A percentile compares a stretch with the other conserved stretches of the same genome.
These are phyloP conservation scores for Sporisorium exsertum DNA, from an alignment of 1,284 basidiomycete species.

Conservation along the genomic window DNA sequence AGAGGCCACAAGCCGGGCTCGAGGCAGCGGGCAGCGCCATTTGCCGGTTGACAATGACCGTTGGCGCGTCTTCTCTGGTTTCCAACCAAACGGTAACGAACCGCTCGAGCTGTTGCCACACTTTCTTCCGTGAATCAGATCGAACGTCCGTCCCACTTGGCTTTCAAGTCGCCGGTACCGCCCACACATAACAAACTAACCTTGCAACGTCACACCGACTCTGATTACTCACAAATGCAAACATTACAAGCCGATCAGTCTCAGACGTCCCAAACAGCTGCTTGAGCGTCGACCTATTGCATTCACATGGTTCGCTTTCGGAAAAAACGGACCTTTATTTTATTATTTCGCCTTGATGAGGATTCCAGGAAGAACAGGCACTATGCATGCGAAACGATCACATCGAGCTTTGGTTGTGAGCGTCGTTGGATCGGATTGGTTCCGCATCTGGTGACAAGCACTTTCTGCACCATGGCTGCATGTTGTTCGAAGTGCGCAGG, in stretches of 20 bases:
- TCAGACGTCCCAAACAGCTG: background rate
- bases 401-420: background rate
- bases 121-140: background rate
- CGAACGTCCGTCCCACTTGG: no score
- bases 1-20: background rate
- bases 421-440: background rate
- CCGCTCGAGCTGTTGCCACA: background rate
- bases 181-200: background rate
- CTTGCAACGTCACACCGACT: background rate
- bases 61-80: background rate
- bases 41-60: constrained; percentile 1
- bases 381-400: background rate
- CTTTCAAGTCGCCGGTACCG: background rate
- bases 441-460: background rate
- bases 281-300: background rate
- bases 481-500: no score
- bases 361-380: background rate
- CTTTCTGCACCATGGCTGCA: no score
- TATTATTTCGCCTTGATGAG: no score
- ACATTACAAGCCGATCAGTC: no score
- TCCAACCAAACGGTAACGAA: background rate
- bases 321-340: background rate
- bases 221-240: no score
- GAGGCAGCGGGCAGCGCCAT: constrained; percentile 5
- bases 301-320: background rate